phyloP scores from a whole-genome alignment of 768 basidiomycete genomes.

The Panaeolus papilionaceus region DNA sequence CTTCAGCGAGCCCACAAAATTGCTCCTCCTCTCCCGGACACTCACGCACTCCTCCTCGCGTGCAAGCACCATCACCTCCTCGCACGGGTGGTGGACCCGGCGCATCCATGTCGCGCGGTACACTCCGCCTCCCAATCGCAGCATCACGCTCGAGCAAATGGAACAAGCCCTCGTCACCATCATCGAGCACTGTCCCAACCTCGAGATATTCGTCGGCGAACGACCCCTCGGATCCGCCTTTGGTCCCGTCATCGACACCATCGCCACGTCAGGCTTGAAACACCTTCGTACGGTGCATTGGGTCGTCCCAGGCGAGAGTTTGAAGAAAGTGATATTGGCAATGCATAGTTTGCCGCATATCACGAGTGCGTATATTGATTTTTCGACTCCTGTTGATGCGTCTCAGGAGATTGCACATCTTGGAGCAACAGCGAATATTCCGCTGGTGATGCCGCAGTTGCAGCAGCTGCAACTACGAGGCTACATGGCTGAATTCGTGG shows the following conservation, averaged over 20 bases:
- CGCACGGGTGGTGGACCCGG: conserved; percentile 73
- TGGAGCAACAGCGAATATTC: conserved; percentile 66
- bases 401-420: conserved; percentile 47
- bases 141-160: conserved; percentile 51
- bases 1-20: conserved; percentile 63
- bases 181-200: conserved; percentile 71
- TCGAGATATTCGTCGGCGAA: conserved; percentile 75
- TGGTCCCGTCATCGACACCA: conserved; percentile 66
- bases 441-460: conserved; percentile 58
- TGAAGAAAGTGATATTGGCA: conserved; percentile 77
- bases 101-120: conserved; percentile 74
- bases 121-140: conserved; percentile 35
- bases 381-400: conserved; percentile 44
- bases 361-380: conserved; percentile 58
- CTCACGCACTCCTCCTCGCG: conserved; percentile 51
- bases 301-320: conserved; percentile 57
- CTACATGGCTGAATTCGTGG: conserved; percentile 67
- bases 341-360: conserved; percentile 66
- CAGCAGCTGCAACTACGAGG: conserved; percentile 70
- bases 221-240: conserved; percentile 67
- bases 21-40: conserved; percentile 56
- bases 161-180: conserved; percentile 62
- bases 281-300: conserved; percentile 67
- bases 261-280: conserved; percentile 55
- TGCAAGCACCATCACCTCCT: conserved; percentile 45